Base-by-base conservation (phyloP, 1,284 basidiomycete species). In the Puccinia hordei region DNA sequence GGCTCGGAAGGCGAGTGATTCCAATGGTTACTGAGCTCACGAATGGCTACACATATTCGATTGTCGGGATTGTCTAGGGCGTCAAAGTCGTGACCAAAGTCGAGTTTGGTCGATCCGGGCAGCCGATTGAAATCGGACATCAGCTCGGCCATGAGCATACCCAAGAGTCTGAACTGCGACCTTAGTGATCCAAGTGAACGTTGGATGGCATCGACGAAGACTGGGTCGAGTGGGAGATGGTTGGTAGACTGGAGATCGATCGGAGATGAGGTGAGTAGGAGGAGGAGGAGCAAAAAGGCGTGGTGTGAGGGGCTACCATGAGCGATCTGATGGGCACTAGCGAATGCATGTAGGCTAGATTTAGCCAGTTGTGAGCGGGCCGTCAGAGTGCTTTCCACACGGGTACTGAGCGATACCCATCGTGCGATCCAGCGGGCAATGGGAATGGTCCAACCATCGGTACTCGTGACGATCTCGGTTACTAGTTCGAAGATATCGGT, bases 101-200 rank as follows among this genome's bases (percentile, higher is more conserved):
- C 53, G 46, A 68, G 65, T 59, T 69, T 78, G 9, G 38, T 13
- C 0, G 51, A 27, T n/a, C 51, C 38, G 30, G 41, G 63, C 35
- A 66, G 55, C 17, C 55, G 24, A n/a, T 27, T 22, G 66, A 78
- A 78, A 5, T 38, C 55, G 10, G 76, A 57, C 3, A 78, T 17
- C 13, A 69, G 19, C 41, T 78, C 76, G 55, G 76, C 76, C 76
- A 78, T 78, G 41, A 78, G 65, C 63, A 78, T 78, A 22, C 76
- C 76, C 63, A 78, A 5, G 9, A 78, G 55, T 55, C 76, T 78
- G 46, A 78, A 68, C 27, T 55, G 76, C 6, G 46, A n/a, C 2
- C 76, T 51, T 13, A 78, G 22, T 2, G 65, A 78, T 33, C 41
- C 49, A n/a, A 78, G 65, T 22, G 76, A 78, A 27, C 53, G 66